A percentile compares a stretch with the other conserved stretches of the same genome.
Evolutionary conservation across 176 grass and related monocot genomes (phyloP).

Genomic region (Oryza glumipatula): DNA sequence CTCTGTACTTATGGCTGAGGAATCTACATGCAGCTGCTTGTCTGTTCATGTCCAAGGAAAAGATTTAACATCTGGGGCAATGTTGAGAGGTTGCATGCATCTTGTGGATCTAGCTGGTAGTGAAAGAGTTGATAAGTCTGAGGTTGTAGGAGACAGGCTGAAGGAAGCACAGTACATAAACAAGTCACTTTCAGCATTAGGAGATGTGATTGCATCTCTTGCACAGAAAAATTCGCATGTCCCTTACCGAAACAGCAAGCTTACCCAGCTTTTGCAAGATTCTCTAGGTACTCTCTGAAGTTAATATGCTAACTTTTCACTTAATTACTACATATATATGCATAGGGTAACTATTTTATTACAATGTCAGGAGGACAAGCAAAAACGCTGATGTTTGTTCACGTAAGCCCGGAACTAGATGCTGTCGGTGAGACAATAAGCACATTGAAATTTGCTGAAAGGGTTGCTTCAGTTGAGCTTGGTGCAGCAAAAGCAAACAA

Average conservation of each 20-base stretch:
- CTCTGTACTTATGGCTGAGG: slow-evolving; percentile 29
- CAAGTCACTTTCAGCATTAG: slow-evolving; percentile 87
- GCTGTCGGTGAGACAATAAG: slow-evolving; percentile 69
- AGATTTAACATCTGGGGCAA: slow-evolving; percentile 56
- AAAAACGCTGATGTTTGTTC: slow-evolving; percentile 96
- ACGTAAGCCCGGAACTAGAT: slow-evolving; percentile 79
- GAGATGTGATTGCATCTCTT: slow-evolving; percentile 90
- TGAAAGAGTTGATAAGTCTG: slow-evolving; percentile 91
- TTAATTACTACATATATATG: slow-evolving; percentile 22
- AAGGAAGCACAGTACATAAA: slow-evolving; percentile 96
- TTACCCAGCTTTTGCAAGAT: slow-evolving; percentile 94
- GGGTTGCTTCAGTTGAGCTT: slow-evolving; percentile 86
- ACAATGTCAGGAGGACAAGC: slow-evolving; percentile 82
- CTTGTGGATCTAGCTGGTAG: slow-evolving; percentile 91
- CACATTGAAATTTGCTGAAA: slow-evolving; percentile 89
- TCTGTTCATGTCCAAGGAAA: slow-evolving; percentile 93
- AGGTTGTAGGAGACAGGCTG: slow-evolving; percentile 77
- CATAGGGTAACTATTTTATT: slow-evolving; percentile 33
- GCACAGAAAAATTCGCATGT: slow-evolving; percentile 84
- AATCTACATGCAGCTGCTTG: slow-evolving; percentile 63
- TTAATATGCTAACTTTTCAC: slow-evolving; percentile 27
- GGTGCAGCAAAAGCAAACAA: slow-evolving; percentile 71
- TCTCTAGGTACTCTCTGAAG: slow-evolving; percentile 64
- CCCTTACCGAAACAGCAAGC: slow-evolving; percentile 93
- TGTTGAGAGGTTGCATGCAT: slow-evolving; percentile 82